These are phyloP conservation scores for Vitis hybrid DNA, from an alignment of 177 flowering plant species.

Conservation along the genomic window DNA sequence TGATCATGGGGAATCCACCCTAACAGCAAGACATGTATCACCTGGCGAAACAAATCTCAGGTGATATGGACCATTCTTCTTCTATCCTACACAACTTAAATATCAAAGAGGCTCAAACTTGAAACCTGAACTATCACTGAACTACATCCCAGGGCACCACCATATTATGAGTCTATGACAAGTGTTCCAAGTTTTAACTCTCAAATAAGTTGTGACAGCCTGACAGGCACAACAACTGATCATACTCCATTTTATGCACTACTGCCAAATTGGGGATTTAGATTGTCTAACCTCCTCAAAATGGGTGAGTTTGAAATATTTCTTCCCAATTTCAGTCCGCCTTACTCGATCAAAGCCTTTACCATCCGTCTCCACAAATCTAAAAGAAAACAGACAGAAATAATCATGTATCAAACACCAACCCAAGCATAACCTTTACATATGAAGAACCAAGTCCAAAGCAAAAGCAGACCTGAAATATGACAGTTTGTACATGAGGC, in stretches of 20 bases:
- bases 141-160: background rate
- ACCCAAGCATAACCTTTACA: background rate
- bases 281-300: slow-evolving; percentile 83
- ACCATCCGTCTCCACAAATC: slow-evolving; percentile 98
- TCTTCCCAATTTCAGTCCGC: slow-evolving; percentile 95
- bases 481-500: slow-evolving; percentile 95
- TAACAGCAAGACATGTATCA: too few relatives aligned
- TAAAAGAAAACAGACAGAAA: slow-evolving; percentile 21
- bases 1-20: too few relatives aligned
- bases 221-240: background rate
- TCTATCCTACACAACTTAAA: too few relatives aligned
- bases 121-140: too few relatives aligned
- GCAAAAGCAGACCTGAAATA: slow-evolving; percentile 72
- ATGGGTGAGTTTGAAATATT: slow-evolving; percentile 85
- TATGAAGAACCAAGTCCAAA: slow-evolving; percentile 1
- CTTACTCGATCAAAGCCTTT: slow-evolving; percentile 91
- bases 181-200: background rate
- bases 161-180: background rate
- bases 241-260: background rate
- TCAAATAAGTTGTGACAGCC: background rate
- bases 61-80: too few relatives aligned
- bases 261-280: background rate
- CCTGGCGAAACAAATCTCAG: too few relatives aligned
- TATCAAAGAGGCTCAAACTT: too few relatives aligned
- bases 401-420: background rate